Base-by-base conservation (phyloP, 1,284 basidiomycete genomes). In the Apiotrichum porosum region DNA sequence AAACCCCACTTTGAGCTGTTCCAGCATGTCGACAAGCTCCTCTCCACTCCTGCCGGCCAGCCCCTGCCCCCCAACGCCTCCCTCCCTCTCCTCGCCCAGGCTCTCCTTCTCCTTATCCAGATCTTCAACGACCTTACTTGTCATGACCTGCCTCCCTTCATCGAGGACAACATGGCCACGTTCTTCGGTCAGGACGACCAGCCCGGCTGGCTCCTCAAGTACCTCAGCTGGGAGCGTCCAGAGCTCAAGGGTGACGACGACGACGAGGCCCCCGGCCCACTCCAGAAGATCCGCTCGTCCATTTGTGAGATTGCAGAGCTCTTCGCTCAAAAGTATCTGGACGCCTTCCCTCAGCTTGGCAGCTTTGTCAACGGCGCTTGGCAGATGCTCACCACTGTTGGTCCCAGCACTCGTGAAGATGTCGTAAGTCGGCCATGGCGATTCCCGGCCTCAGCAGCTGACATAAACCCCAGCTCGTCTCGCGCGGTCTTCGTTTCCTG, bases 281-380 rank as follows among this genome's bases (percentile, higher is more conserved):
- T 90, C 15, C 86, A 92, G 37, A 83, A 87, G 72, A 83, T 97
- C 58, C 88, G 94, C 69, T 88, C 91, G 1, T 80, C 81, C 22
- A 86, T 97, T 46, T 84, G 97, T 47, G 93, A 97, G 73, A 88
- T 95, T 47, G 83, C 84, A 31, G 92, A 95, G 82, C 79, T 97
- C 31, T 97, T 88, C 70, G 83, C 91, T 42, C 87, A 93, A 75
- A 79, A 92, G 37, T 97, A 94, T 71, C 82, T 88, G 4, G 94
- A 97, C 58, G 86, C 86, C 49, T 83, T 97, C 40, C 77, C 80
- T 8, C 82, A 88, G 19, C 83, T 95, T 17, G 83, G 85, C 52
- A 78, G 81, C 10, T 86, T 97, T 60, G 90, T 97, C 13, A 83
- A 86, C 62, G 83, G 83, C n/a, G 87, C 97, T 12, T 98, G 94